Percentiles rank a stretch among this genome's conserved stretches.
Evolutionary conservation across 2,329 filamentous ascomycete genomes (phyloP).

Genomic region (Alternaria tenuissima): DNA sequence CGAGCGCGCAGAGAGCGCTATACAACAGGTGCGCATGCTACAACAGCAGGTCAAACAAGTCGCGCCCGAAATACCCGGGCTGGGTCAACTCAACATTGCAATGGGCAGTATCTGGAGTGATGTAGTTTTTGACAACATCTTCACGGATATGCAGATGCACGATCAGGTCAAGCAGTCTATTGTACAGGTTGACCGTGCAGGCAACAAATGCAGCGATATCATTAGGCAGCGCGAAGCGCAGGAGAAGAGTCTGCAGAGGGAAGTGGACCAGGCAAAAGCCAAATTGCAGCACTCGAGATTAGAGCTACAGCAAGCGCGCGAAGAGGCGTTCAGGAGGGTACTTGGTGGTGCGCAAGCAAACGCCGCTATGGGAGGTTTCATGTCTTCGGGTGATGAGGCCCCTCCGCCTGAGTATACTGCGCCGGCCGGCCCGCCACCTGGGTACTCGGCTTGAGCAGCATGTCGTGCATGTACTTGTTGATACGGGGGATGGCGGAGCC

Average conservation of each 20-base stretch:
- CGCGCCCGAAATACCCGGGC: conserved; percentile 50
- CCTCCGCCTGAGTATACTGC: conserved; percentile 23
- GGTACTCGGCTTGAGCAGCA: conserved; percentile 2
- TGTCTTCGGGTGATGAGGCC: conserved; percentile 8
- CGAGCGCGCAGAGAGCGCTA: conserved; percentile 56
- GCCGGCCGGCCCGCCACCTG: conserved; percentile 11
- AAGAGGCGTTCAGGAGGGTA: conserved; percentile 52
- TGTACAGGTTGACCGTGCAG: conserved; percentile 38
- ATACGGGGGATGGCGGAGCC: not conserved
- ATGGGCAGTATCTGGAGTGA: conserved; percentile 60
- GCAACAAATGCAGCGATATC: conserved; percentile 40
- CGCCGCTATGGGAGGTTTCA: not conserved
- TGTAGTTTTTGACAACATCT: conserved; percentile 65
- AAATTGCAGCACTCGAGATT: conserved; percentile 40
- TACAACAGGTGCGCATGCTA: conserved; percentile 52
- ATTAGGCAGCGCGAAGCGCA: conserved; percentile 47
- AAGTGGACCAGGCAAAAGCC: conserved; percentile 42
- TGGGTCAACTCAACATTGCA: conserved; percentile 55
- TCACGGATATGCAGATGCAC: conserved; percentile 62
- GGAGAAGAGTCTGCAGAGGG: conserved; percentile 29
- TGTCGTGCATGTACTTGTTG: not conserved
- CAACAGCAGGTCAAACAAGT: conserved; percentile 52
- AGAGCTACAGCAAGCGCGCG: conserved; percentile 57
- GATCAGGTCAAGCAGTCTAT: conserved; percentile 60
- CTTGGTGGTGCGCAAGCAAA: conserved; percentile 20